Base-by-base conservation (phyloP, 306 rosid species). In the Vigna mungo region DNA sequence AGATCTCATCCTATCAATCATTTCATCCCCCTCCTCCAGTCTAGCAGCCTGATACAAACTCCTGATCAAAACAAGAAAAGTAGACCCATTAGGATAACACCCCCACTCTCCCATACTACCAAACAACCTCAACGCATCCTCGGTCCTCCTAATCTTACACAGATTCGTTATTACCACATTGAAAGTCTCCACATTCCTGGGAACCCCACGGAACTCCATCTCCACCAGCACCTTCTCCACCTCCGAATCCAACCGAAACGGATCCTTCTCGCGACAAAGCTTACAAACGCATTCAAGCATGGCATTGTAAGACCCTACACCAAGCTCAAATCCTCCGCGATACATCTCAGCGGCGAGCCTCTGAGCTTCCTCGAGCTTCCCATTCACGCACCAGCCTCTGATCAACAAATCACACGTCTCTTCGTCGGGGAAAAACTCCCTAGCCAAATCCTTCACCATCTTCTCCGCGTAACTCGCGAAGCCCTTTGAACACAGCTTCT, bases 1-100 rank as follows among this genome's bases (percentile, higher is more conserved):
- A 9, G 91, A 86, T 62, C 83, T 92, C 97, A 95, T 90, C 77
- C 88, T 82, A 72, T 92, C 95, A 63, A 94, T 82, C 98, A 95
- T 90, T 77, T 84, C 96, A 78, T 95, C 97, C 1, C 98, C 97
- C 27, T 95, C 97, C 66, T 86, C 95, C 16, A 82, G 78, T 74
- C 95, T 87, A 0, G 92, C 97, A 14, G 90, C 97, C 81, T 92
- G 97, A 80, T 87, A 95, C 83, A 92, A 71, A 63, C 96, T 89
- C 88, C 49, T 83, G 3, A 86, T 86, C 81, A 92, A 62, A 73
- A 89, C 77, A 48, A 89, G 79, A 69, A 85, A 92, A 7, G 89
- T 92, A 23, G 81, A 81, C 70, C 72, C 91, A 59, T 83, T 65
- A 6, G 91, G 89, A 55, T 53, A 25, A 61, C 88, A 85, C 3